A percentile compares a stretch with the other conserved stretches of the same genome.
Conservation (phyloP, 1,284 basidiomycete species). For the Inonotus hispidus region DNA sequence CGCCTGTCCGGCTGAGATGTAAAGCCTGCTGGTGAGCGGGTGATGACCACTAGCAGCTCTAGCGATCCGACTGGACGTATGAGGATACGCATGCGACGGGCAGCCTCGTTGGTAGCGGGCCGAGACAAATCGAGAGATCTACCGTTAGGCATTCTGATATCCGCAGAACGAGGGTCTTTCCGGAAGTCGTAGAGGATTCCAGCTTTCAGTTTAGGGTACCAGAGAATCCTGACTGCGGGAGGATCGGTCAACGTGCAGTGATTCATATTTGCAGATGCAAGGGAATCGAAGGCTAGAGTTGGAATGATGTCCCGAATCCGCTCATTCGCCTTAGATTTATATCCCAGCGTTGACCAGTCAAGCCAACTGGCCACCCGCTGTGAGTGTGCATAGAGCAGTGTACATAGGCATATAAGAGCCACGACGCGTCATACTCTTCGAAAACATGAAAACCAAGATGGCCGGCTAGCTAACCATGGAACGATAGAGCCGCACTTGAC, state of each 20-base stretch:
- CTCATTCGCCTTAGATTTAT: neutral
- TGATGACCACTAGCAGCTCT: neutral
- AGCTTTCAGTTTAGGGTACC: neutral
- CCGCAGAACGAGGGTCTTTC: neutral
- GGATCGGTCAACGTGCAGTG: neutral
- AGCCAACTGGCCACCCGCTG: too few relatives aligned
- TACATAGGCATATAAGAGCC: too few relatives aligned
- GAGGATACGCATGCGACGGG: neutral
- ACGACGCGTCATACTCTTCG: too few relatives aligned
- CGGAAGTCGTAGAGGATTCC: constrained; percentile 5
- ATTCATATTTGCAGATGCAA: neutral
- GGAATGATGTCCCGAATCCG: neutral
- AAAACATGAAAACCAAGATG: too few relatives aligned
- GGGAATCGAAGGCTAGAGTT: too few relatives aligned
- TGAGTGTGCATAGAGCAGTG: too few relatives aligned
- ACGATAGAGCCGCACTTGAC: too few relatives aligned
- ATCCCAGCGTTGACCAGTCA: too few relatives aligned
- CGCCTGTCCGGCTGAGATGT: constrained; percentile 10
- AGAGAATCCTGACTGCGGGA: neutral
- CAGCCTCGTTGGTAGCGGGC: neutral
- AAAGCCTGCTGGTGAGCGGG: neutral
- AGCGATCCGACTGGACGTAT: neutral
- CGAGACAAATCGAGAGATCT: neutral
- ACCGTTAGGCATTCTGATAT: neutral
- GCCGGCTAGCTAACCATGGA: too few relatives aligned